A percentile compares a stretch with the other conserved stretches of the same genome.
phyloP scores from a whole-genome alignment of 1,139 yeast genomes.

The Debaryomycetaceae sp. region DNA sequence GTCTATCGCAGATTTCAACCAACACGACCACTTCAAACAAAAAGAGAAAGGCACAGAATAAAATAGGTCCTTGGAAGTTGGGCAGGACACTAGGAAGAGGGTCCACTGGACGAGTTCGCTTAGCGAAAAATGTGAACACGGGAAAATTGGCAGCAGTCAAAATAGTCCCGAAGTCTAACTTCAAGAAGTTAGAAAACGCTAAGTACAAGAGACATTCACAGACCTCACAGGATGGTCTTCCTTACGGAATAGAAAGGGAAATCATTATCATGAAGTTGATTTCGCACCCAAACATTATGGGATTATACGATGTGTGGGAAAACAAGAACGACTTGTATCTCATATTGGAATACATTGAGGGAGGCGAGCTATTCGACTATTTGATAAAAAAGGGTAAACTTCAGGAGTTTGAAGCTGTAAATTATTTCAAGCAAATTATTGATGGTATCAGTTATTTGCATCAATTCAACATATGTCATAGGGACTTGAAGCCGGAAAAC shows the following conservation, averaged over 20 bases:
- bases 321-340: slow-evolving; percentile 88
- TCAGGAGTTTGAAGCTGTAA: slow-evolving; percentile 85
- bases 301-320: slow-evolving; percentile 98
- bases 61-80: slow-evolving; percentile 94
- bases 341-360: slow-evolving; percentile 93
- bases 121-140: slow-evolving; percentile 81
- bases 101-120: slow-evolving; percentile 87
- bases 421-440: slow-evolving; percentile 87
- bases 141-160: slow-evolving; percentile 95
- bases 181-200: slow-evolving; percentile 53
- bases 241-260: slow-evolving; percentile 95
- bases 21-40: slow-evolving; percentile 43
- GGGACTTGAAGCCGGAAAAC: slow-evolving; percentile 96
- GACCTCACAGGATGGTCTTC: slow-evolving; percentile 53
- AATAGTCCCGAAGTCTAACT: slow-evolving; percentile 82
- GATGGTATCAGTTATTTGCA: slow-evolving; percentile 92
- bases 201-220: slow-evolving; percentile 31
- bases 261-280: slow-evolving; percentile 89
- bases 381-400: slow-evolving; percentile 83
- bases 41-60: slow-evolving; percentile 61
- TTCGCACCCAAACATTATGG: slow-evolving; percentile 91
- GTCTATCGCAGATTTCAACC: slow-evolving; percentile 64
- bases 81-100: slow-evolving; percentile 96
- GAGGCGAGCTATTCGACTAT: slow-evolving; percentile 93
- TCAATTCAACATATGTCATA: slow-evolving; percentile 88